These are phyloP conservation scores for Pseudogymnoascus sp. DNA, from an alignment of 2,329 filamentous ascomycete species.

Conservation along the genomic window DNA sequence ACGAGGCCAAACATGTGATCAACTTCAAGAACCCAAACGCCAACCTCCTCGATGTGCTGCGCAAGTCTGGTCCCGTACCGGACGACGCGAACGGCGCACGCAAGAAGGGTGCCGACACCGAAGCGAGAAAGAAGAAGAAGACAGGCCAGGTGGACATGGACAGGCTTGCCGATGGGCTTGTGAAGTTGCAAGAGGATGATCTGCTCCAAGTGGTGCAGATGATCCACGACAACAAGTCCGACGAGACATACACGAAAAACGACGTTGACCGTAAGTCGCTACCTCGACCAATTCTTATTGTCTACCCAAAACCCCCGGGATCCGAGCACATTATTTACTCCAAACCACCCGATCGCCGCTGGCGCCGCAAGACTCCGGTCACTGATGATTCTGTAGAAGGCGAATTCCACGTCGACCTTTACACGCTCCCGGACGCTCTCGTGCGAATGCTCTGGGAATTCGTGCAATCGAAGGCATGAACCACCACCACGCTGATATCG, in stretches of 20 bases:
- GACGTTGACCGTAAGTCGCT: conserved; percentile 79
- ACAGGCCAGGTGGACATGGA: conserved; percentile 71
- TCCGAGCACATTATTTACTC: background rate
- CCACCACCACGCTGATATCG: conserved; percentile 10
- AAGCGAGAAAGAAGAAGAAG: conserved; percentile 69
- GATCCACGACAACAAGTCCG: conserved; percentile 93
- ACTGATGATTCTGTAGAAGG: conserved; percentile 50
- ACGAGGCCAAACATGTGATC: conserved; percentile 74
- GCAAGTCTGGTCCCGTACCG: conserved; percentile 78
- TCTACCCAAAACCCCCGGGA: background rate
- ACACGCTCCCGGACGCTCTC: conserved; percentile 84
- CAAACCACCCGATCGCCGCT: background rate
- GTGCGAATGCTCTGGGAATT: conserved; percentile 97
- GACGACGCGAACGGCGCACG: conserved; percentile 61
- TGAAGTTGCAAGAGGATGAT: conserved; percentile 87
- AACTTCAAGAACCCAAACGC: conserved; percentile 91
- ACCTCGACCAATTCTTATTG: background rate
- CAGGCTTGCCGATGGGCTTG: conserved; percentile 86
- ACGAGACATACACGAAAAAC: conserved; percentile 94
- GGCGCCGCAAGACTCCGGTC: background rate
- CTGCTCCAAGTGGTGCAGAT: conserved; percentile 91
- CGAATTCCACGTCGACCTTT: conserved; percentile 96
- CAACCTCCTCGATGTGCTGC: conserved; percentile 68
- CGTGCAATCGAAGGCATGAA: conserved; percentile 39
- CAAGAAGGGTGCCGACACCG: conserved; percentile 45